Percentiles rank a stretch among this genome's conserved stretches.
These are phyloP conservation scores for Setaria viridis DNA, from an alignment of 202 grass and related monocot genomes.

Conservation along the genomic window DNA sequence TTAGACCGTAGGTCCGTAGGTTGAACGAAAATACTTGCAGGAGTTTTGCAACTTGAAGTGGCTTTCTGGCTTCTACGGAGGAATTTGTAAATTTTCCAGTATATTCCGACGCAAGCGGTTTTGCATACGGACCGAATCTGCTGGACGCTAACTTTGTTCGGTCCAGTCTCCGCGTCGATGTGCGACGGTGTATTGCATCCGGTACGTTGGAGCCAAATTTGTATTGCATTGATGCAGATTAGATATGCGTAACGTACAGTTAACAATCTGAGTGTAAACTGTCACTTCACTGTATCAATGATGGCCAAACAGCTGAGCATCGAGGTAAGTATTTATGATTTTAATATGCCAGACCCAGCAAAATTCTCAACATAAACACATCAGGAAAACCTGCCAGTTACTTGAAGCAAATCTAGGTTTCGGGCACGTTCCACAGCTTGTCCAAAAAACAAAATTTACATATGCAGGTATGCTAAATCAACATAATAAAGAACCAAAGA, in stretches of 20 bases:
- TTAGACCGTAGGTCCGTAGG: too few relatives aligned
- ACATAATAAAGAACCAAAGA: constrained; percentile 25
- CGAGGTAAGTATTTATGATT: background rate
- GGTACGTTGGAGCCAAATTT: background rate
- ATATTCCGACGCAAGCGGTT: background rate
- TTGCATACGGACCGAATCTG: background rate
- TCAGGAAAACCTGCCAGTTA: background rate
- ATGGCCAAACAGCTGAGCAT: background rate
- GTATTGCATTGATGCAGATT: background rate
- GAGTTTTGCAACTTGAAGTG: background rate
- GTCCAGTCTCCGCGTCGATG: too few relatives aligned
- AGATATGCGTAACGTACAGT: background rate
- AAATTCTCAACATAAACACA: background rate
- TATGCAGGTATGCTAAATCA: background rate
- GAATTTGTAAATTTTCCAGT: background rate
- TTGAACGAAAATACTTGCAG: too few relatives aligned
- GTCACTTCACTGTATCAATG: background rate
- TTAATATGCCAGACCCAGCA: background rate
- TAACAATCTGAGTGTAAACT: background rate
- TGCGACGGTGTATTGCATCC: too few relatives aligned
- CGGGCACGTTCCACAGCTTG: background rate
- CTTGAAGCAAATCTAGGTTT: constrained; percentile 20
- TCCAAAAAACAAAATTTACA: constrained; percentile 51
- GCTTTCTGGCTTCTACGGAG: background rate
- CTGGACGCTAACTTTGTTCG: too few relatives aligned